Base-by-base conservation (phyloP, 2,329 filamentous ascomycete genomes). In the Epichloe sp. region DNA sequence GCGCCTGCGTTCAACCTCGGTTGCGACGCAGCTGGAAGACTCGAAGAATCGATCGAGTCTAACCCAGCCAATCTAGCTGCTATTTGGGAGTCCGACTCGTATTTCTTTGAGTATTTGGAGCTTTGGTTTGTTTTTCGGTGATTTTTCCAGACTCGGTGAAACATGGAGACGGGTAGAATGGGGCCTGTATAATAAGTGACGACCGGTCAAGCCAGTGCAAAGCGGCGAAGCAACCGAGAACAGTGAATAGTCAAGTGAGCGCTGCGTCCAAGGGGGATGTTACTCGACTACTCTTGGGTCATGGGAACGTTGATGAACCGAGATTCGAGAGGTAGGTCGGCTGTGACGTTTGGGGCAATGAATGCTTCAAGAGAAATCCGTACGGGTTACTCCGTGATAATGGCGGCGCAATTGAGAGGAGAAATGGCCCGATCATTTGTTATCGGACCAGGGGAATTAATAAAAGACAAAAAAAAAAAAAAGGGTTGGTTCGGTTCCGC, bases 111-210 rank as follows among this genome's bases (percentile, higher is more conserved):
- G 34, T 43, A 53, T 31, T 53, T 52, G 17, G 53, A 46, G 38
- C 53, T 55, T 51, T 58, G 58, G 55, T 60, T 57, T 52, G 59
- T 56, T 52, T 63, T 58, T 41, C 54, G 48, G 49, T 58, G 55
- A 47, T 58, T 64, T 57, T 63, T 63, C 51, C 62, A 61, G 51
- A 57, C 61, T 58, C 65, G 65, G 58, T 60, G 63, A 57, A 70
- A 70, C 67, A 70, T 70, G 63, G 66, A 66, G 57, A 56, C 40
- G 23, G 52, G 17, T 36, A 34, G 37, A 31, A 23, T 45, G 37
- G 42, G 42, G 36, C 45, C 35, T 34, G 45, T 41, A 34, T 46
- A 48, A 35, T 41, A 52, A 44, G 44, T 26, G 17, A 45, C 37
- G 23, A 43, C 40, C 26, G 19, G 17, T 10, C 17, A 10, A 42